Percentiles rank a stretch among this genome's conserved stretches.
Evolutionary conservation across 805 yeast species (phyloP).

Genomic region (Priceomyces fermenticarens): DNA sequence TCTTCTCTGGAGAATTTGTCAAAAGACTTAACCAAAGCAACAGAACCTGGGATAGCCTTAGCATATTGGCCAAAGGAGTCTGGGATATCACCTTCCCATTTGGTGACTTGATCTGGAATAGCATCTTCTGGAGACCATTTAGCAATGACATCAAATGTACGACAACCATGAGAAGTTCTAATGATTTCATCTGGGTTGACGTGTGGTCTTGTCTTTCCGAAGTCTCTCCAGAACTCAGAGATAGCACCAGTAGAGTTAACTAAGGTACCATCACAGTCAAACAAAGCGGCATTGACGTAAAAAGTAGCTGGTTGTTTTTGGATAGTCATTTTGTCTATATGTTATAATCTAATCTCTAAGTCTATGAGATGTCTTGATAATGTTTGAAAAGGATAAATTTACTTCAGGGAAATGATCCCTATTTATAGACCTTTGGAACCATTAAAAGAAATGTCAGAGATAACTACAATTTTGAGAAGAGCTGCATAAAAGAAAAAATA

Average conservation of each 20-base stretch:
- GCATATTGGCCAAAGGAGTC: constrained; percentile 71
- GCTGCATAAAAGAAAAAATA: too few relatives aligned
- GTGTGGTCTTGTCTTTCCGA: constrained; percentile 64
- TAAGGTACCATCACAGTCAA: constrained; percentile 86
- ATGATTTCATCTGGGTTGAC: constrained; percentile 70
- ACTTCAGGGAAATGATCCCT: too few relatives aligned
- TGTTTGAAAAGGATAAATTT: neutral
- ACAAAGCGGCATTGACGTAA: constrained; percentile 50
- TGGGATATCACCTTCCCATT: constrained; percentile 68
- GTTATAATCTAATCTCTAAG: neutral
- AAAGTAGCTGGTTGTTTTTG: constrained; percentile 42
- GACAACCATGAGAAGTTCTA: constrained; percentile 75
- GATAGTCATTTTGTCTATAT: constrained; percentile 23
- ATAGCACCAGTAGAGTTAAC: constrained; percentile 82
- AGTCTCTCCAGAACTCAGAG: constrained; percentile 77
- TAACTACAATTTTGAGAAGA: too few relatives aligned
- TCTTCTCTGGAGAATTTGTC: constrained; percentile 44
- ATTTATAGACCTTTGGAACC: too few relatives aligned
- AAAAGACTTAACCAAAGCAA: constrained; percentile 54
- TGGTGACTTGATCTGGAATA: constrained; percentile 58
- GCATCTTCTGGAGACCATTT: constrained; percentile 76
- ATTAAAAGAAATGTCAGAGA: too few relatives aligned
- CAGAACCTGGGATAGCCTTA: constrained; percentile 73
- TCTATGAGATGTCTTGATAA: neutral
- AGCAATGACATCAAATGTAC: constrained; percentile 76